Conservation (phyloP, 805 yeast genomes). For the Suhomyces vadensis region DNA sequence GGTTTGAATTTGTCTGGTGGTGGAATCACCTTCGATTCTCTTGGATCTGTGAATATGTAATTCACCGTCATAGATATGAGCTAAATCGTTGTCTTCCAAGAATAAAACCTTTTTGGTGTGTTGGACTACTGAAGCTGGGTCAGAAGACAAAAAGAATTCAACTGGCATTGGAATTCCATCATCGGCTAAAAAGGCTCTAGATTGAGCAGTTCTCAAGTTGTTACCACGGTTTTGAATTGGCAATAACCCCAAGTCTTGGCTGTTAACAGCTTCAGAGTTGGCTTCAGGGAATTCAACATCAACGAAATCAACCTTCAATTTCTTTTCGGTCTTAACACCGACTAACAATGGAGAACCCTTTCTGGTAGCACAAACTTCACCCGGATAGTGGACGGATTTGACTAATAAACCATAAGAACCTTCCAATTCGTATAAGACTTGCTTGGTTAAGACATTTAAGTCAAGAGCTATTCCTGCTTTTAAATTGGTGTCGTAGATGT, state of each 20-base stretch:
- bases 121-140: constrained; percentile 93
- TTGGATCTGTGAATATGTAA: constrained; percentile 96
- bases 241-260: constrained; percentile 38
- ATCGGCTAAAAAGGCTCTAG: constrained; percentile 94
- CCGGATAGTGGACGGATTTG: constrained; percentile 88
- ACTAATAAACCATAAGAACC: constrained; percentile 97
- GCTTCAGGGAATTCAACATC: constrained; percentile 94
- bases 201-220: constrained; percentile 80
- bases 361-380: constrained; percentile 95
- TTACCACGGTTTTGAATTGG: constrained; percentile 58
- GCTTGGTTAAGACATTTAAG: constrained; percentile 89
- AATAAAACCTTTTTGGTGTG: constrained; percentile 96
- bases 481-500: constrained; percentile 75
- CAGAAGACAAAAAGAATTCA: constrained; percentile 94
- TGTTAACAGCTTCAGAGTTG: constrained; percentile 24
- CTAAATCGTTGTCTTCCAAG: constrained; percentile 97
- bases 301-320: constrained; percentile 95
- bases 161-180: constrained; percentile 91
- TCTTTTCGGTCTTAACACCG: constrained; percentile 95
- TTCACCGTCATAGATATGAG: constrained; percentile 97
- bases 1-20: constrained; percentile 94
- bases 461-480: constrained; percentile 78
- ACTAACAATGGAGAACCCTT: constrained; percentile 96
- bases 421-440: constrained; percentile 87
- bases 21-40: constrained; percentile 76